Evolutionary conservation across 441 rosid genomes (phyloP).

Genomic region (Pelargonium cotyledonis): DNA sequence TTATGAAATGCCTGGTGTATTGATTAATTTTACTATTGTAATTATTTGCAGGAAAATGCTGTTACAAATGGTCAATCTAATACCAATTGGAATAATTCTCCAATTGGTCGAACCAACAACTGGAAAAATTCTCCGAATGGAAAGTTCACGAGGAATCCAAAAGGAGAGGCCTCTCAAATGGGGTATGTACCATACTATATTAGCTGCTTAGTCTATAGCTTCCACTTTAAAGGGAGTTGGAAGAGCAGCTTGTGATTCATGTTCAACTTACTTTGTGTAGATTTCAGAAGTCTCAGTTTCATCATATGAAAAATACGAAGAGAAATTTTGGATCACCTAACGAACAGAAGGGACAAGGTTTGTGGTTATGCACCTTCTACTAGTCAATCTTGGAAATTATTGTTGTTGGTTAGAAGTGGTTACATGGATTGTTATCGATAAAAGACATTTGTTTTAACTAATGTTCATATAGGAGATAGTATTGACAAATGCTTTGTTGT

Average conservation of each 20-base stretch:
- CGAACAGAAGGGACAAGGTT: constrained; percentile 49
- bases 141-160: constrained; percentile 24
- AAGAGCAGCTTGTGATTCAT: constrained; percentile 15
- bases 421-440: no score
- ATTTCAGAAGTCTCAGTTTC: constrained; percentile 47
- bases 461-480: background rate
- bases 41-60: constrained; percentile 41
- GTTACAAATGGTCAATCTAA: constrained; percentile 25
- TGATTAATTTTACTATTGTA: constrained; percentile 21
- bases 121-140: constrained; percentile 32
- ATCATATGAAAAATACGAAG: constrained; percentile 36
- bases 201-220: constrained; percentile 11
- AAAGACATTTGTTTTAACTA: background rate
- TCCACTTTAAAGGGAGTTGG: constrained; percentile 11
- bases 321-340: constrained; percentile 39
- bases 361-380: constrained; percentile 13
- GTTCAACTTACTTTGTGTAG: constrained; percentile 32
- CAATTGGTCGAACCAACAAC: constrained; percentile 24
- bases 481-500: background rate
- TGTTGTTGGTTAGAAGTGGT: background rate
- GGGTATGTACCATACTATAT: constrained; percentile 34
- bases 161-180: constrained; percentile 9
- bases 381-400: background rate
- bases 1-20: constrained; percentile 1
- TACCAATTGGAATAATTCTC: constrained; percentile 32